phyloP scores from a whole-genome alignment of 495 filamentous ascomycete genomes.

The Corynascus novoguineensis region DNA sequence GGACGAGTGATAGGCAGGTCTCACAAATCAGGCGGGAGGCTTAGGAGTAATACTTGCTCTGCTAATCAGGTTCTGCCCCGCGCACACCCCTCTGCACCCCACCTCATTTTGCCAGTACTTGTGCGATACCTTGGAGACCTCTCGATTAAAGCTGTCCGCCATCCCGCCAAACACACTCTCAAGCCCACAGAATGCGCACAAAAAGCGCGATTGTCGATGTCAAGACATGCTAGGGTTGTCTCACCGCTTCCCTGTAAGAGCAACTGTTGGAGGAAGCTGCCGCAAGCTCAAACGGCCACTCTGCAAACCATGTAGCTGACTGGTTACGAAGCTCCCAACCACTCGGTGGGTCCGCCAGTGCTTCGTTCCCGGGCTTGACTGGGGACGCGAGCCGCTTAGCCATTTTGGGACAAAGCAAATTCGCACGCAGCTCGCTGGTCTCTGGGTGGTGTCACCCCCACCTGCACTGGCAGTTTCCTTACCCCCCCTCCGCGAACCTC shows the following conservation, averaged over 20 bases:
- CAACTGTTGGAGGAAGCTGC: not conserved
- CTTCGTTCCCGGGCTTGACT: conserved; percentile 17
- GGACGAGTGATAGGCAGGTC: not conserved
- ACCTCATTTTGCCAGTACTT: conserved; percentile 14
- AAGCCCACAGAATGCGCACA: not conserved
- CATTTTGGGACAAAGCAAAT: conserved; percentile 24
- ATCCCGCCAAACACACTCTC: not conserved
- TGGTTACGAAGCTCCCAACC: conserved; percentile 21
- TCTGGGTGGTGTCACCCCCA: conserved; percentile 22
- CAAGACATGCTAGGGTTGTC: not conserved
- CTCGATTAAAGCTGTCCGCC: conserved; percentile 9
- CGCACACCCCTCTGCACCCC: conserved; percentile 20
- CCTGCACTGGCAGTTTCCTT: conserved; percentile 20
- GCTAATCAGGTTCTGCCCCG: conserved; percentile 21
- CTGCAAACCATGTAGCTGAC: not conserved
- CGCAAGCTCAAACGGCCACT: conserved; percentile 1
- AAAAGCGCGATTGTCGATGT: not conserved
- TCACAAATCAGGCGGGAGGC: not conserved
- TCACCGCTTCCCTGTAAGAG: conserved; percentile 19
- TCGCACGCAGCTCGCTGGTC: conserved; percentile 15
- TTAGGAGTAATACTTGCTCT: conserved; percentile 9
- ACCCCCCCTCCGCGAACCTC: conserved; percentile 20
- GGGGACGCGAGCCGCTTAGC: conserved; percentile 19
- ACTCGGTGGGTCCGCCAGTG: conserved; percentile 14
- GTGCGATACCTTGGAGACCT: conserved; percentile 1